A percentile compares a stretch with the other conserved stretches of the same genome.
Evolutionary conservation across 2,329 filamentous ascomycete genomes (phyloP).

Genomic region (Stylonectria norvegica): DNA sequence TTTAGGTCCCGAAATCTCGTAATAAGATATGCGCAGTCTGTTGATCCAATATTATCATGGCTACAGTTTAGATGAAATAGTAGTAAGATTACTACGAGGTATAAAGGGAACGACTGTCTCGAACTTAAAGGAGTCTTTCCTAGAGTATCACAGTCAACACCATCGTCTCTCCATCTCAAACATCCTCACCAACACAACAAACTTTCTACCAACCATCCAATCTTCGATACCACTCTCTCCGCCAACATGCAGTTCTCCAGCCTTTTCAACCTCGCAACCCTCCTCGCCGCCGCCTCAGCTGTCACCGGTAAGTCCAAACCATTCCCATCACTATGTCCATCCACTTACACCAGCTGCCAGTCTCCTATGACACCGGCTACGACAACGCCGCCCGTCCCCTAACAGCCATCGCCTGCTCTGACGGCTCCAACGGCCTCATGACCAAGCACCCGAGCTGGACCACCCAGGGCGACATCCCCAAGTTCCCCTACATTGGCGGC

Average conservation of each 20-base stretch:
- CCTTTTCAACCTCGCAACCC: constrained; percentile 38
- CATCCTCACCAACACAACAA: constrained; percentile 7
- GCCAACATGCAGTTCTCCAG: constrained; percentile 44
- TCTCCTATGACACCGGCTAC: constrained; percentile 71
- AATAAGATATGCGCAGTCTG: no score
- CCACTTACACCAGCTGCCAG: constrained; percentile 32
- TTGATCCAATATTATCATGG: no score
- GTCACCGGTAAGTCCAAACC: constrained; percentile 28
- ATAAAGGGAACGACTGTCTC: background rate
- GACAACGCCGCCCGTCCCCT: constrained; percentile 58
- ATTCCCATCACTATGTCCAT: constrained; percentile 2
- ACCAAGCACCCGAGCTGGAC: constrained; percentile 55
- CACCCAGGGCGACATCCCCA: constrained; percentile 48
- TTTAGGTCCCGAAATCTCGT: background rate
- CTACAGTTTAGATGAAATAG: background rate
- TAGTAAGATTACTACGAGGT: background rate
- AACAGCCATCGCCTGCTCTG: constrained; percentile 60
- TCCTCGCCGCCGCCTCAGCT: constrained; percentile 37
- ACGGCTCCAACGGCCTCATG: constrained; percentile 64
- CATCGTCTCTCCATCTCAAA: constrained; percentile 11
- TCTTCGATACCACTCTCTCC: constrained; percentile 3
- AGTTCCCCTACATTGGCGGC: constrained; percentile 56
- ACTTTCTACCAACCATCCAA: constrained; percentile 9
- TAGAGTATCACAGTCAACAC: no score
- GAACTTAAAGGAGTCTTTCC: background rate